Conservation (phyloP, 805 yeast species). For the Candida ortonii region DNA sequence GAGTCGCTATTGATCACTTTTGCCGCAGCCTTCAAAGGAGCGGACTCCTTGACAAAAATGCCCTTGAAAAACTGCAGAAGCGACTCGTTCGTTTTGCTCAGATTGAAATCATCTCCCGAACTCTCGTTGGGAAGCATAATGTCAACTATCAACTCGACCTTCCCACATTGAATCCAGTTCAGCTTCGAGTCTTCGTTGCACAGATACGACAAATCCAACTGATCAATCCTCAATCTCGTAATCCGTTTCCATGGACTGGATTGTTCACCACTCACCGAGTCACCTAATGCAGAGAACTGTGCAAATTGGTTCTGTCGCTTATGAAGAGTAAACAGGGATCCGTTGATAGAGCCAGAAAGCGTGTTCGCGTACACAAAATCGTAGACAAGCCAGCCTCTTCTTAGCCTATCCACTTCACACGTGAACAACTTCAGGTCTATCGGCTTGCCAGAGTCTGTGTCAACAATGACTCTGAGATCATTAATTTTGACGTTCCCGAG, state of each 20-base stretch:
- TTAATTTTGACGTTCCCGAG: constrained; percentile 43
- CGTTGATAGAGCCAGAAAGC: constrained; percentile 71
- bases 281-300: constrained; percentile 35
- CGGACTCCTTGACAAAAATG: neutral
- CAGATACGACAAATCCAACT: constrained; percentile 32
- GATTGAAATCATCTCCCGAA: constrained; percentile 23
- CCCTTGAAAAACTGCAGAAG: constrained; percentile 4
- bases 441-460: constrained; percentile 27
- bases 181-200: constrained; percentile 42
- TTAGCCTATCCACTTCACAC: constrained; percentile 59
- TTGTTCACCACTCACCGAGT: constrained; percentile 26
- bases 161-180: constrained; percentile 72
- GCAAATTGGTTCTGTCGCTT: constrained; percentile 63
- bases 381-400: constrained; percentile 55
- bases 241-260: constrained; percentile 47
- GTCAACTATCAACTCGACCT: constrained; percentile 68
- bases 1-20: constrained; percentile 16
- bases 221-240: constrained; percentile 43
- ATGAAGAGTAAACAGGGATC: constrained; percentile 73
- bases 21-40: constrained; percentile 9
- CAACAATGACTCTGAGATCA: constrained; percentile 44
- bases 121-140: constrained; percentile 62
- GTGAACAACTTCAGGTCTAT: constrained; percentile 58
- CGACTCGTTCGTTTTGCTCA: constrained; percentile 8
- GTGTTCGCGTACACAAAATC: constrained; percentile 70